A percentile compares a stretch with the other conserved stretches of the same genome.
phyloP scores from a whole-genome alignment of 257 asterid species.

The Ilex aquifolium region DNA sequence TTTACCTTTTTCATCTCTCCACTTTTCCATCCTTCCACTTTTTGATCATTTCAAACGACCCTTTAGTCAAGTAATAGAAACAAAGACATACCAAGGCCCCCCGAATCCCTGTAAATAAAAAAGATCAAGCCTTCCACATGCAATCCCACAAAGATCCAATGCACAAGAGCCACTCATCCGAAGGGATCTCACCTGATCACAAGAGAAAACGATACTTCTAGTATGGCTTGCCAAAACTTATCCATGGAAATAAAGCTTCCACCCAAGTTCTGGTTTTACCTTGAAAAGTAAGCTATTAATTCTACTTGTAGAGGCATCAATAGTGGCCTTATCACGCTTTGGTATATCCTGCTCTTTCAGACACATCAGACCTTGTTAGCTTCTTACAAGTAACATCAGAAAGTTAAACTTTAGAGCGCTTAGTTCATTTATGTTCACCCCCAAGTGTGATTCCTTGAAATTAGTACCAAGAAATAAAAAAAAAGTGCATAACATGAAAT shows the following conservation, averaged over 20 bases:
- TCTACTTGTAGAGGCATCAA: constrained; percentile 64
- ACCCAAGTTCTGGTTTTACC: constrained; percentile 29
- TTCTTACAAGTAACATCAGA: constrained; percentile 1
- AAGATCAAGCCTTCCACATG: constrained; percentile 81
- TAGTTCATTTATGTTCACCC: background rate
- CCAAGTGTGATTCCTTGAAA: background rate
- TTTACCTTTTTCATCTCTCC: no score
- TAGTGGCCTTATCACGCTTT: constrained; percentile 58
- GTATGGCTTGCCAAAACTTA: background rate
- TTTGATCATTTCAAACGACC: no score
- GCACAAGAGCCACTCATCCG: constrained; percentile 94
- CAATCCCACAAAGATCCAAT: constrained; percentile 77
- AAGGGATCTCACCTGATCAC: constrained; percentile 68
- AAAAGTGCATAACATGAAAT: no score
- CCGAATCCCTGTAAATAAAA: constrained; percentile 74
- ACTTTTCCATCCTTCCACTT: no score
- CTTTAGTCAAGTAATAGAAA: background rate
- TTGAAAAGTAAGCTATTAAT: constrained; percentile 69
- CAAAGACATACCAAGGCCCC: constrained; percentile 61
- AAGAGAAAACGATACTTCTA: constrained; percentile 12
- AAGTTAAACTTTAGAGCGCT: constrained; percentile 1
- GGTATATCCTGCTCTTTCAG: constrained; percentile 57
- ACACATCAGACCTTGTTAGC: constrained; percentile 11
- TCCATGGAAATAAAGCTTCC: constrained; percentile 3
- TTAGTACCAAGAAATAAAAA: background rate